Conservation (phyloP, 169 alveolate genomes). For the Besnoitia besnoiti region DNA sequence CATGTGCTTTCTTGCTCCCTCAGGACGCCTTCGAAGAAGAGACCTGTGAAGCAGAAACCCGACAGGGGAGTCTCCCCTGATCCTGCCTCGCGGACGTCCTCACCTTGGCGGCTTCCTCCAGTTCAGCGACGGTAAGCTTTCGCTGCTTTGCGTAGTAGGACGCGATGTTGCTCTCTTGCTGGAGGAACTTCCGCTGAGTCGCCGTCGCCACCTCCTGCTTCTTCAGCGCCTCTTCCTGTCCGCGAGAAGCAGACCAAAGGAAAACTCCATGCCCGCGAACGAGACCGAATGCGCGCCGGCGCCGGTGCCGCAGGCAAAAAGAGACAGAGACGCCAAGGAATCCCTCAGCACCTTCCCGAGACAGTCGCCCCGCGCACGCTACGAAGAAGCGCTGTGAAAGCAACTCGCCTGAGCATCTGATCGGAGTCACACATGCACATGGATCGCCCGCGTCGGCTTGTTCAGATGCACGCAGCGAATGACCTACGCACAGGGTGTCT, state of each 20-base stretch:
- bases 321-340: too few species aligned
- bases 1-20: too few species aligned
- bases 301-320: too few species aligned
- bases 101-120: not conserved
- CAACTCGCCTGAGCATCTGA: too few species aligned
- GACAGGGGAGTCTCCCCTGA: not conserved
- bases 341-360: too few species aligned
- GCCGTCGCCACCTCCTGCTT: not conserved
- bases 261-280: not conserved
- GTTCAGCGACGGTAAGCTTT: not conserved
- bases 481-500: too few species aligned
- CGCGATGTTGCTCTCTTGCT: not conserved
- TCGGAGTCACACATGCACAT: too few species aligned
- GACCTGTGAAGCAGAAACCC: too few species aligned
- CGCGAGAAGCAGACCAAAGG: not conserved
- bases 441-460: too few species aligned
- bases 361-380: not conserved
- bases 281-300: not conserved
- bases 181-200: not conserved
- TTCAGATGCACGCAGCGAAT: too few species aligned
- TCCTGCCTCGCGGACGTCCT: not conserved
- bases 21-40: too few species aligned
- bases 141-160: constrained; percentile 10
- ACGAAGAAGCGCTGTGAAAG: too few species aligned
- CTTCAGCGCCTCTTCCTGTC: not conserved